Evolutionary conservation across 129 eudicot species (phyloP).

Genomic region (Kitagawia praeruptora): DNA sequence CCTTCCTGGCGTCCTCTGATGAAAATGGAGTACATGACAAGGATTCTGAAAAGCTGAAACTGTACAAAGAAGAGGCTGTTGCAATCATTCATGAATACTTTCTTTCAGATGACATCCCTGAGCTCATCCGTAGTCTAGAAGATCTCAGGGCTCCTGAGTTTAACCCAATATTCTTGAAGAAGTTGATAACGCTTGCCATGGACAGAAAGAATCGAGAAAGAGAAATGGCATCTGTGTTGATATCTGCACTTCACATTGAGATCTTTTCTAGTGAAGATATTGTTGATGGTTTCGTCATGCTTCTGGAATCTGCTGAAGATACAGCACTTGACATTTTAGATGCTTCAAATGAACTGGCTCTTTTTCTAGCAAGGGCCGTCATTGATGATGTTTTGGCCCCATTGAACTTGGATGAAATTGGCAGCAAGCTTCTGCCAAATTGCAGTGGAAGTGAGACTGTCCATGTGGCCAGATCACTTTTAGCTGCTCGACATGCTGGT

Average conservation of each 20-base stretch:
- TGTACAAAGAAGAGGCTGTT: constrained; percentile 66
- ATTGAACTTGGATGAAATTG: constrained; percentile 66
- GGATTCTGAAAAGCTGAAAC: constrained; percentile 50
- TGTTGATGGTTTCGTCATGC: constrained; percentile 66
- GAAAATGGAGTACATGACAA: constrained; percentile 28
- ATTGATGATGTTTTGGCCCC: constrained; percentile 95
- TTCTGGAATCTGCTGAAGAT: constrained; percentile 84
- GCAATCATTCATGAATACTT: constrained; percentile 79
- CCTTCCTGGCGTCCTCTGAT: constrained; percentile 35
- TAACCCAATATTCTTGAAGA: constrained; percentile 68
- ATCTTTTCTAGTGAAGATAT: constrained; percentile 80
- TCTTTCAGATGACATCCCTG: constrained; percentile 85
- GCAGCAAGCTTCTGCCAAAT: constrained; percentile 40
- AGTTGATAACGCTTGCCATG: constrained; percentile 77
- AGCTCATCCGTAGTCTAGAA: constrained; percentile 62
- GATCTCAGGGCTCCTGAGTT: constrained; percentile 64
- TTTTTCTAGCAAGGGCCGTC: constrained; percentile 79
- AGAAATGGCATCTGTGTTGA: constrained; percentile 90
- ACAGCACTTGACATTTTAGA: constrained; percentile 85
- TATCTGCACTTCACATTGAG: constrained; percentile 78
- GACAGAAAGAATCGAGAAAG: constrained; percentile 82
- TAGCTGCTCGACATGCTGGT: constrained; percentile 82
- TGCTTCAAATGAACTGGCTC: constrained; percentile 79
- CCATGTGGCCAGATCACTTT: constrained; percentile 55
- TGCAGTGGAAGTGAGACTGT: constrained; percentile 76